Base-by-base conservation (phyloP, 495 filamentous ascomycete genomes). In the Hypoxylon trugodes region DNA sequence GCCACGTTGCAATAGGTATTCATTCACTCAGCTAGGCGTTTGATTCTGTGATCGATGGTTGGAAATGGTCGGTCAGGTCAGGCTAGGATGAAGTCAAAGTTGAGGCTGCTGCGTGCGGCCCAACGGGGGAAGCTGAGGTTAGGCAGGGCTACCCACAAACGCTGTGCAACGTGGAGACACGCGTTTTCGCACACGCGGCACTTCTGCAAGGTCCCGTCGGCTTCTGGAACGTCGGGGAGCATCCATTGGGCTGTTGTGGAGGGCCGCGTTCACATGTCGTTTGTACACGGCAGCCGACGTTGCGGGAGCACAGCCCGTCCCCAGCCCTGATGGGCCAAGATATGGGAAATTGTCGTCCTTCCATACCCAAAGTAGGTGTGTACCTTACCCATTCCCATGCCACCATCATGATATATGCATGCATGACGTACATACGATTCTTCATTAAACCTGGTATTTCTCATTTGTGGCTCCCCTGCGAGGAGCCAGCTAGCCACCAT, bases 131-230 rank as follows among this genome's bases (percentile, higher is more conserved):
- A 66, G 57, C 45, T 57, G 63, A 66, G 38, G 43, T 49, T 66
- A 66, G 63, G 63, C 63, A 66, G 57, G 63, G 63, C 57, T 66
- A 57, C 51, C 32, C 57, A 42, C 63, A 66, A 66, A 66, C 63
- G 63, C 63, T 52, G 63, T 66, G 63, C 57, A 42, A 66, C 63
- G 63, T 66, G 63, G 63, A 28, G 45, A 66, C 57, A 66, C 63
- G 63, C 63, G 63, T 52, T 59, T 66, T 66, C 56, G 56, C 63
- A 66, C 63, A 66, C 63, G 63, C 63, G 63, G 57, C 63, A 38
- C 51, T 19, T n/a, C 56, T 66, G 63, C 63, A 66, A 66, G 63
- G 63, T 66, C 63, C 63, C 63, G 63, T 61, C 51, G 50, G 46
- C 63, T 61, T 66, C 63, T 66, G 63, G 63, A 66, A 66, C 56